Evolutionary conservation across 176 grass and related monocot species (phyloP).

Genomic region (Hsuehochloa calcarea): DNA sequence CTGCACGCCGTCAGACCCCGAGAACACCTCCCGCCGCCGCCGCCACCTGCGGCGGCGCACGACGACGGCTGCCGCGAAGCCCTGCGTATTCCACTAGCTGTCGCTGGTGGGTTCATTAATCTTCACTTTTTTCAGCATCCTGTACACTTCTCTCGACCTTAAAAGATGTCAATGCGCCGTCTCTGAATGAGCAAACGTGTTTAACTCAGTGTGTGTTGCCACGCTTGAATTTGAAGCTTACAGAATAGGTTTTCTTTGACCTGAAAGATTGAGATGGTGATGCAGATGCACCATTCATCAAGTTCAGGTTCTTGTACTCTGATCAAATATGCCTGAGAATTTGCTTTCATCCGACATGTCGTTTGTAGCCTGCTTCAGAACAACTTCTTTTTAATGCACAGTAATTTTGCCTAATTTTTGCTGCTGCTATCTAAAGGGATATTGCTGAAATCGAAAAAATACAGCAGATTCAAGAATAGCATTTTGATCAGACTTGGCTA

Average conservation of each 20-base stretch:
- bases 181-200: background rate
- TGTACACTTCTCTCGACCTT: no score
- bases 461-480: background rate
- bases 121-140: background rate
- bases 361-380: no score
- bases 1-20: no score
- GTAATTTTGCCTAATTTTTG: background rate
- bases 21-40: no score
- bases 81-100: background rate
- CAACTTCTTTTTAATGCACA: background rate
- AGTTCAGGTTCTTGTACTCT: no score
- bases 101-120: background rate
- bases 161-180: background rate
- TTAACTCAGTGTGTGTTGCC: background rate
- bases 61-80: no score
- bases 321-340: no score
- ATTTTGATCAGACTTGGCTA: background rate
- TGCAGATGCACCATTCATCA: background rate
- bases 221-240: background rate
- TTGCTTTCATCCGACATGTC: no score
- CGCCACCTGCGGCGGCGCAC: no score
- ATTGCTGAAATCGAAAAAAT: background rate
- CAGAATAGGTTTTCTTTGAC: background rate
- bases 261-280: background rate
- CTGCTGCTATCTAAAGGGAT: background rate